These are phyloP conservation scores for Salix exigua DNA, from an alignment of 345 rosid genomes.

Conservation along the genomic window DNA sequence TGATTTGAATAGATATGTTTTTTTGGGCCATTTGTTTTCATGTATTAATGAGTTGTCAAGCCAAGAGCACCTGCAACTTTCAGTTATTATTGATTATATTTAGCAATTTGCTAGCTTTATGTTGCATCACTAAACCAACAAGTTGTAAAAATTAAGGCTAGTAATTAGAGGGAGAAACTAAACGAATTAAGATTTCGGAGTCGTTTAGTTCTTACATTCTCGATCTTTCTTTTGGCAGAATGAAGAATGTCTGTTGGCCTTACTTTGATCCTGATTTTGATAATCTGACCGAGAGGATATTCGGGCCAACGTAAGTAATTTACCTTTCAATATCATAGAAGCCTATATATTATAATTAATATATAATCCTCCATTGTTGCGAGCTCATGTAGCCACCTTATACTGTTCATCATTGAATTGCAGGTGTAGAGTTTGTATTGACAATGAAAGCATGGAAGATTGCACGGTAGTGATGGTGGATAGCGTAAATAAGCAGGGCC, in stretches of 20 bases:
- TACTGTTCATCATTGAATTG: not conserved
- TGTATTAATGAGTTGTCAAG: not conserved
- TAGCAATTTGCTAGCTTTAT: not conserved
- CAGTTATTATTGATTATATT: not conserved
- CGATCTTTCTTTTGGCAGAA: slow-evolving; percentile 26
- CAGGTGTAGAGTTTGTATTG: slow-evolving; percentile 72
- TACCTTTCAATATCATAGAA: not conserved
- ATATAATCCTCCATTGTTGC: not conserved
- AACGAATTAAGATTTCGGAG: not conserved
- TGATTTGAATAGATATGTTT: no score
- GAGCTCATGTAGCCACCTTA: not conserved
- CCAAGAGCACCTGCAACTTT: not conserved
- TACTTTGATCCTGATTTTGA: slow-evolving; percentile 88
- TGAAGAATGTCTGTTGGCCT: slow-evolving; percentile 68
- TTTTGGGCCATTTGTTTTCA: not conserved
- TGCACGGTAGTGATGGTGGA: slow-evolving; percentile 69
- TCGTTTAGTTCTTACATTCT: not conserved
- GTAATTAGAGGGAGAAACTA: not conserved
- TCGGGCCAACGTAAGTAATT: slow-evolving; percentile 55
- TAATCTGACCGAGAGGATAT: slow-evolving; percentile 55
- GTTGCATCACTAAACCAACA: not conserved
- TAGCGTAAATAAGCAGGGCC: slow-evolving; percentile 67
- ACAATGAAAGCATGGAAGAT: slow-evolving; percentile 67
- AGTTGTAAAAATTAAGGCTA: not conserved
- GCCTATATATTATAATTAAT: no score